Base-by-base conservation (phyloP, 805 yeast genomes). In the Nematodospora valgi region DNA sequence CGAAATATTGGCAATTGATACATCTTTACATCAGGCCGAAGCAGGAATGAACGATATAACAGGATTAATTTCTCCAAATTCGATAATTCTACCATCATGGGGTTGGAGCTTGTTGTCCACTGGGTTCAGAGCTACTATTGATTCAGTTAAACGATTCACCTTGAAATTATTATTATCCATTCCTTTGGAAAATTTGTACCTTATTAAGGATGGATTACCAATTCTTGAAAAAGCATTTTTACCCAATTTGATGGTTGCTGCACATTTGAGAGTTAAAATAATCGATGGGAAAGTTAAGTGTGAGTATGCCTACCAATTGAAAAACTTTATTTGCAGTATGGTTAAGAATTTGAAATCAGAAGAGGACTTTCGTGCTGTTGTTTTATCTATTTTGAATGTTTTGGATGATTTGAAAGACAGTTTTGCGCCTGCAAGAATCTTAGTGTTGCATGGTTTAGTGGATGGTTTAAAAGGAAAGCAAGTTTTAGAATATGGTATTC, bases 1-100 rank as follows among this genome's bases (percentile, higher is more conserved):
- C 48, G 96, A 88, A 50, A 83, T 88, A 30, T 60, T 86, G 18
- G 93, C 87, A 1, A 71, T 88, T 25, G 96, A 88, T 53, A 78
- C 96, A 0, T 84, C 96, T 0, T 59, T 86, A 47, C 88, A 89
- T 47, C 96, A 89, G 56, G 78, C 89, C 0, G 80, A 80, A 46
- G 95, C 86, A 9, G 91, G 93, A 0, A 58, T 72, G 1, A 59
- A 60, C 6, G 95, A 86, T 47, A 74, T 88, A 28, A 52, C 76
- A 2, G 60, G 59, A 1, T 54, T 85, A 10, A 64, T 86, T 16
- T 58, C 69, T 0, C 69, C 74, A 3, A 42, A 55, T 2, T 74
- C 85, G 0, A 45, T 59, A 16, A 71, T 87, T 34, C 79, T 80
- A 23, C 68, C 80, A 1, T 68, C 80, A 0, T 87, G 95, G 89